Base-by-base conservation (phyloP, 352 stramenopile species). In the Thalassiosira mediterranea region DNA sequence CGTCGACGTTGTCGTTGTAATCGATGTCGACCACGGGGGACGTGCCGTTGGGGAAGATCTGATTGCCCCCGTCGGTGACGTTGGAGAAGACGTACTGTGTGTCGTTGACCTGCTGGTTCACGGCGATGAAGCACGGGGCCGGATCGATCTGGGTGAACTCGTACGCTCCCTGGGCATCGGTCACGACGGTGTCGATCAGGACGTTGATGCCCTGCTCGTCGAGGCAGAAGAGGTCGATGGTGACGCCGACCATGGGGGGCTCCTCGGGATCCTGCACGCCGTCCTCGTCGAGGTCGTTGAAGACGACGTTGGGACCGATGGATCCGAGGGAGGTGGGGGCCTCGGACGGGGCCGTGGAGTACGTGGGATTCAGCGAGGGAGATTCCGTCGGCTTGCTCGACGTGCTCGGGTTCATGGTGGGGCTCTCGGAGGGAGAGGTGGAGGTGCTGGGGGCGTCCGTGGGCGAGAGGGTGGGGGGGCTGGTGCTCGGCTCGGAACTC, bases 231-330 rank as follows among this genome's bases (percentile, higher is more conserved):
- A 60, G 47, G 42, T 53, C 34, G 38, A 79, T 58, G 4, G 48
- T 37, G 51, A 79, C 40, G 42, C 52, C 54, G 34, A 49, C 40
- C n/a, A 65, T 13, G 15, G 61, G 61, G 25, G 32, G 42, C 37
- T 79, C 71, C 11, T 21, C 57, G 7, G 46, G 17, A 32, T 79
- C 71, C 37, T 70, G 61, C 11, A 70, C 21, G 44, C 71, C 71
- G 38, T 79, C 59, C n/a, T 28, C 71, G 65, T 79, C 51, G 3
- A 34, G 29, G 28, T 79, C 71, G 37, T 74, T 52, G 46, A 79
- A 79, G 3, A 79, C 56, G 40, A 21, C 10, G 42, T 70, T 74
- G 0, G 71, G 71, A 34, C 71, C 71, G 48, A 79, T 48, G 32
- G 38, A 69, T 63, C 62, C 47, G 34, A 59, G 19, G 19, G 32